Evolutionary conservation across 371 early-diverging fungal species (phyloP), one percentile per base, ranked within the genome.

Genomic region (Capniomyces stellatus): DNA sequence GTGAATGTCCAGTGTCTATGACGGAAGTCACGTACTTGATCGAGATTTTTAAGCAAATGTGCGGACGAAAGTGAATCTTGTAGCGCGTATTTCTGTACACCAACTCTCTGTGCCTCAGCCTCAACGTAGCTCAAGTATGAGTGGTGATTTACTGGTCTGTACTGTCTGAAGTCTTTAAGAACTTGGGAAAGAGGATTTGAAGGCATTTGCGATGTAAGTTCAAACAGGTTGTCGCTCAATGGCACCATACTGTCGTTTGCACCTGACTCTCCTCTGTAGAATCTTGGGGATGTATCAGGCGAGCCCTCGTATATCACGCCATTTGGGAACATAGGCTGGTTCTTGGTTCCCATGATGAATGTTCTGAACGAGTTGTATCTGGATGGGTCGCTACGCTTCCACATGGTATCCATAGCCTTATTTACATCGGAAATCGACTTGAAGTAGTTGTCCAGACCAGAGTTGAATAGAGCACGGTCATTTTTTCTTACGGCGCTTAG

Each of bases 1-100:
- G 87, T 82, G 58, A 87, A 83, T 58, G 90, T 84, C 90, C 90
- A 89, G 62, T 89, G 90, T 21, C 88, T 73, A 60, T 81, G 77
- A 42, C 90, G 74, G 69, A 88, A 89, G 23, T 81, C 83, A 31
- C 89, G 78, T 31, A 85, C 78, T 67, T 83, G 85, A 56, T 87
- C 89, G n/a, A 89, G 74, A 29, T 82, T 79, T 1, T 75, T 72
- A 22, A 89, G 63, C 60, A 83, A 84, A 29, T 78, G 62, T 19
- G 81, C 85, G 57, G 64, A 41, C 1, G 57, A 64, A 22, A 59
- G 59, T 10, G 67, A 42, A 31, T 71, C 67, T 22, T 51, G 51
- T 43, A 62, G 27, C 1, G 76, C 74, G 51, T 61, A 75, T 8
- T 52, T 56, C 51, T 70, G 58, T 25, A 76, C 64, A 8, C 54